Evolutionary conservation across 352 stramenopile genomes (phyloP), one percentile per base, ranked within the genome.

Genomic region (Phytophthora citricola): DNA sequence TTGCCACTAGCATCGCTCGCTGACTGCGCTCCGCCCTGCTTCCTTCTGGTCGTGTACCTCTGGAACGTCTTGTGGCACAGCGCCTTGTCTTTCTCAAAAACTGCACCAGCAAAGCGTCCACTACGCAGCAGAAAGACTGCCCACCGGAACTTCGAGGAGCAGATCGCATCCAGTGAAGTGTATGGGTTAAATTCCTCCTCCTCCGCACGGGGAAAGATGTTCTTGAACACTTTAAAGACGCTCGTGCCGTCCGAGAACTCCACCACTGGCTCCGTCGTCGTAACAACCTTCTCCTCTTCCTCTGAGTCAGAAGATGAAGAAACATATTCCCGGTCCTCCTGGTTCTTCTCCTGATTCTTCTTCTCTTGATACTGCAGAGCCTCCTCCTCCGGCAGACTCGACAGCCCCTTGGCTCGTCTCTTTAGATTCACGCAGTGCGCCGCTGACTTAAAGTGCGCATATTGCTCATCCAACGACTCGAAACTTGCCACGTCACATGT

Each of bases 1-100:
- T 97, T 97, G 10, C 87, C 87, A 9, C 78, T 66, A 1, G 69
- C 75, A 58, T 98, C 95, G 45, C 95, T 88, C 5, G 83, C 76
- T 0, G 91, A 97, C 78, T 99, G 95, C 11, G 85, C 90, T 5
- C 95, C 96, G 22, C 95, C 95, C 68, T 99, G 95, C 53, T 97
- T 97, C 52, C 94, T 88, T 34, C 95, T 86, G 5, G 95, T 90
- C 7, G 95, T 99, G 77, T 99, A 99, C 15, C 92, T 79, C 58
- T 95, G 85, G 45, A 94, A 97, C 40, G 93, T 95, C 71, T 95
- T 97, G 72, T 99, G 95, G 40, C 85, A 86, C 15, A 98, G 27
- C 36, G 93, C 96, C 66, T 91, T 93, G 36, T 94, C 89, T 65
- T 86, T 81, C 36, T 94, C 75, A 71, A 97, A 98, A 6, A 98